Evolutionary conservation across 352 stramenopile species (phyloP), one percentile per base, ranked within the genome.

Genomic region (Blastocystis sp.): DNA sequence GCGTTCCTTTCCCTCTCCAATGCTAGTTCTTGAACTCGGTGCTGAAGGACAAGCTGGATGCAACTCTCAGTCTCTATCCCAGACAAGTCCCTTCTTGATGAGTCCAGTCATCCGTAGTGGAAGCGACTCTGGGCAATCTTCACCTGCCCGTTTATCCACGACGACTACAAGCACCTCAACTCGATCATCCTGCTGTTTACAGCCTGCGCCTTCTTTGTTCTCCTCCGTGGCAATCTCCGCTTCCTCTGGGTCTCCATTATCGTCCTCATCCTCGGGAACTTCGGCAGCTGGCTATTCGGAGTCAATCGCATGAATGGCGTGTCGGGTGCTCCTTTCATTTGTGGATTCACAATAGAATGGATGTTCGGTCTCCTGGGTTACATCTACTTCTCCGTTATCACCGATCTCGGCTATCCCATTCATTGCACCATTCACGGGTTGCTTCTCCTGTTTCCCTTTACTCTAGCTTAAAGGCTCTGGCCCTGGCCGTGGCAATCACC

Each of bases 371-470:
- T 64, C 23, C 71, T 81, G 2, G 19, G 17, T 19, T 62, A 62
- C n/a, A 67, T 65, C 56, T 81, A 81, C 45, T 81, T 81, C 43
- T 81, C 71, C 2, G 14, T 74, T 0, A 74, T 74, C 23, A 74
- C 64, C n/a, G 64, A 74, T 19, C 34, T 74, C 4, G 64, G 64
- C 1, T 74, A 74, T 17, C 64, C 64, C 19, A 9, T 74, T 14
- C n/a, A 74, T 2, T 74, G 64, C 23, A 53, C 64, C 0, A 52
- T 2, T 11, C n/a, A 74, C 21, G 71, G 59, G 38, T 81, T 21
- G 43, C 19, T 65, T n/a, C 43, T 10, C 2, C 28, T 28, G n/a
- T 43, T 7, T 48, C 2, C 0, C 0, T 52, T 23, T 2, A 38
- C 14, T 43, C 19, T 81, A 81, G 71, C 10, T 34, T 67, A 23